Conservation (phyloP, 768 basidiomycete species). For the Cyclocybe aegerita region DNA sequence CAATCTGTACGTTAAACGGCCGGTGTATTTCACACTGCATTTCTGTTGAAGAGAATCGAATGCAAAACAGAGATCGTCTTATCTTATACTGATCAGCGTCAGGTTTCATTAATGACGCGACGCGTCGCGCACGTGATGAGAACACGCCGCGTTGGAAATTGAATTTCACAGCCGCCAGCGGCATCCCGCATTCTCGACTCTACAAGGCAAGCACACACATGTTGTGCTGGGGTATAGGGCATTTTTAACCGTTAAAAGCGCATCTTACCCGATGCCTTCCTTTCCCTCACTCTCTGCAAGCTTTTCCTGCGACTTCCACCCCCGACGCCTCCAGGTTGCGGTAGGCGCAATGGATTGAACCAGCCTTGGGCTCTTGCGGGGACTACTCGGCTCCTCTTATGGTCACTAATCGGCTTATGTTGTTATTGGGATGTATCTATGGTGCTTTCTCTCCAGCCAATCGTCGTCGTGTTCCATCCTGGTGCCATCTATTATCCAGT, state of each 20-base stretch:
- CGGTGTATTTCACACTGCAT: not conserved
- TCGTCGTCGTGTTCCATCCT: too few relatives aligned
- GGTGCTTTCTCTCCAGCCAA: too few relatives aligned
- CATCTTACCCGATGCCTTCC: not conserved
- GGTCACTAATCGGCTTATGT: too few relatives aligned
- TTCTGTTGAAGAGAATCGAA: not conserved
- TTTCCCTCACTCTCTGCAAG: not conserved
- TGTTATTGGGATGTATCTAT: too few relatives aligned
- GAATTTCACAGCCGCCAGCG: not conserved
- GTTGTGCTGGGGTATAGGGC: slow-evolving; percentile 12
- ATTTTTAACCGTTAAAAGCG: slow-evolving; percentile 9
- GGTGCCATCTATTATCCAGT: too few relatives aligned
- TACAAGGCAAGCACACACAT: slow-evolving; percentile 9
- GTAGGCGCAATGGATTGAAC: too few relatives aligned
- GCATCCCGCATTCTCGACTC: not conserved
- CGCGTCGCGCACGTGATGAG: slow-evolving; percentile 1
- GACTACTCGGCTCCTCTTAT: too few relatives aligned
- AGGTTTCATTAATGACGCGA: not conserved
- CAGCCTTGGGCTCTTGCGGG: too few relatives aligned
- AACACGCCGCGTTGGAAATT: not conserved
- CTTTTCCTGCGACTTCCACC: not conserved
- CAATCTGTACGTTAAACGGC: not conserved
- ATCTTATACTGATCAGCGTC: not conserved
- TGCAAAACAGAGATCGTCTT: not conserved
- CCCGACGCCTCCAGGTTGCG: not conserved